Conservation (phyloP, 176 grass and related monocot species). For the Cenchrus fungigraminus region DNA sequence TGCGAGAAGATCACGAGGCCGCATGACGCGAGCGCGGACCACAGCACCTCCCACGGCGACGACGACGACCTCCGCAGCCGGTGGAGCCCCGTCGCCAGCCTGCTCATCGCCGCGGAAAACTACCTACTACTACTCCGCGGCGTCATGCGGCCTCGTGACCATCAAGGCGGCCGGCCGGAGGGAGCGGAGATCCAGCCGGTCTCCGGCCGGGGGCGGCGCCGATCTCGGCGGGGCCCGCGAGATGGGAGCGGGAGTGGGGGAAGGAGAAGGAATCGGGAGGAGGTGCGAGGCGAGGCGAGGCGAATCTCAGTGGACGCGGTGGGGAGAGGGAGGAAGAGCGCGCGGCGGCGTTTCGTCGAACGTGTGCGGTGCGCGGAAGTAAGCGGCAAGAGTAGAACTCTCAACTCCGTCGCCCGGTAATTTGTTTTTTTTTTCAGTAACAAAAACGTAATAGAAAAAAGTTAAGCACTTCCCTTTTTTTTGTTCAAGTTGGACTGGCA, state of each 20-base stretch:
- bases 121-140: neutral
- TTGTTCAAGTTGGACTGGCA: neutral
- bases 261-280: constrained; percentile 33
- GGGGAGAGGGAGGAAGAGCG: neutral
- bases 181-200: constrained; percentile 36
- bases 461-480: too few species aligned
- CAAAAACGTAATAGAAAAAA: neutral
- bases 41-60: constrained; percentile 70
- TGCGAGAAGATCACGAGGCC: constrained; percentile 73
- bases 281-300: neutral
- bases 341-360: constrained; percentile 58
- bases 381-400: neutral
- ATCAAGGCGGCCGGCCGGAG: constrained; percentile 31
- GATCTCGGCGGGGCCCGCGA: constrained; percentile 41
- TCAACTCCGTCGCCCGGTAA: neutral
- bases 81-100: constrained; percentile 63
- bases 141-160: neutral
- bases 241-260: neutral
- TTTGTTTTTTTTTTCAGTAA: too few species aligned
- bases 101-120: constrained; percentile 56
- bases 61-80: constrained; percentile 63
- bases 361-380: constrained; percentile 17
- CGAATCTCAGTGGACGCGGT: constrained; percentile 44
- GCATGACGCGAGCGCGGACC: constrained; percentile 70
- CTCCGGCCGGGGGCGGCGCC: neutral